These are phyloP conservation scores for Malassezia equina DNA, from an alignment of 1,284 basidiomycete genomes.

Conservation along the genomic window DNA sequence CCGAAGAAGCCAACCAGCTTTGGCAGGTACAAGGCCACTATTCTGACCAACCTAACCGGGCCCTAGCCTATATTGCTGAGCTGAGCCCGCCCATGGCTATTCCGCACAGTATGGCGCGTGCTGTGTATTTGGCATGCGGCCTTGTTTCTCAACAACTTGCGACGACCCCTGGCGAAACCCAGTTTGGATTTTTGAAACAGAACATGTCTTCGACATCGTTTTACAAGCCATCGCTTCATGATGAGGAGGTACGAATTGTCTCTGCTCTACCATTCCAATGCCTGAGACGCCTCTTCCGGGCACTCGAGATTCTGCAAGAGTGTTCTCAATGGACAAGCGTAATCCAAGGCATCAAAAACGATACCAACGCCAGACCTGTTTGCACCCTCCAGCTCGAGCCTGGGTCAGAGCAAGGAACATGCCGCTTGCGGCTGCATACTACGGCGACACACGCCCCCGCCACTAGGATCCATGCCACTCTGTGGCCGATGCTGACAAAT, in stretches of 20 bases:
- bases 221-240: not conserved
- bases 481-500: not conserved
- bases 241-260: not conserved
- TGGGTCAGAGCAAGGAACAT: not conserved
- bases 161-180: not conserved
- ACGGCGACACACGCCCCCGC: not conserved
- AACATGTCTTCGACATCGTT: not conserved
- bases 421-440: not conserved
- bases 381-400: slow-evolving; percentile 3
- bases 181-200: not conserved
- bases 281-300: slow-evolving; percentile 7
- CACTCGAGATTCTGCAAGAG: slow-evolving; percentile 8
- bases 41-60: not conserved
- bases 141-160: not conserved
- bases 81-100: slow-evolving; percentile 1
- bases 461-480: not conserved
- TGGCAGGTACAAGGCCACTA: not conserved
- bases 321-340: slow-evolving; percentile 1
- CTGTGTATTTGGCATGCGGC: not conserved
- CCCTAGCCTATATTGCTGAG: slow-evolving; percentile 2
- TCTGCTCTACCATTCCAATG: slow-evolving; percentile 2
- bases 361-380: not conserved
- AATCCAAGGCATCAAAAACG: not conserved
- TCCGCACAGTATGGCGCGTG: slow-evolving; percentile 6
- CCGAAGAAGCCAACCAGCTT: not conserved